A percentile compares a stretch with the other conserved stretches of the same genome.
Evolutionary conservation across 148 eudicot species (phyloP).

Genomic region (Chenopodium suecicum): DNA sequence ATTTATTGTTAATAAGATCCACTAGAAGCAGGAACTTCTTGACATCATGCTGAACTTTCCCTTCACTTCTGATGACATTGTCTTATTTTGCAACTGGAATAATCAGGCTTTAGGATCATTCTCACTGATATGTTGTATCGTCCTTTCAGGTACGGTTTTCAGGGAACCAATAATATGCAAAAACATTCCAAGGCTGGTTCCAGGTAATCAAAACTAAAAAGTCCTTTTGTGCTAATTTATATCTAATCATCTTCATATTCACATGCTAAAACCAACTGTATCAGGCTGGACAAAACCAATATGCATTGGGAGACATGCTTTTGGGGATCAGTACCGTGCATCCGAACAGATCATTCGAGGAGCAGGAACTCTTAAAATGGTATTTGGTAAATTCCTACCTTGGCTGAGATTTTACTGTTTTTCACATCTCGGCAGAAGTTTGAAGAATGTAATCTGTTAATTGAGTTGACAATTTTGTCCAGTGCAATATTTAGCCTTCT

Average conservation of each 20-base stretch:
- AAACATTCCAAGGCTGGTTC: conserved; percentile 79
- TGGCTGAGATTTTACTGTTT: not conserved
- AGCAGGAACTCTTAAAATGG: conserved; percentile 84
- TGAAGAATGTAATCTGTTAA: not conserved
- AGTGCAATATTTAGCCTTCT: not conserved
- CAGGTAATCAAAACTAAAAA: conserved; percentile 21
- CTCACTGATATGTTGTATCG: not conserved
- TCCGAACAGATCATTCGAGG: conserved; percentile 82
- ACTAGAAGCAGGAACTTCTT: not conserved
- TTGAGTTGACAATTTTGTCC: not conserved
- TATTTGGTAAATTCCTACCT: conserved; percentile 54
- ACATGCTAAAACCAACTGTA: not conserved
- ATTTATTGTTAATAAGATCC: not conserved
- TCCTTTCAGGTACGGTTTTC: conserved; percentile 69
- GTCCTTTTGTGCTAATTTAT: not conserved
- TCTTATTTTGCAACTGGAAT: not conserved
- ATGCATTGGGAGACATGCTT: conserved; percentile 97
- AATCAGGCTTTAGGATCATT: not conserved
- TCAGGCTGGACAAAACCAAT: conserved; percentile 85
- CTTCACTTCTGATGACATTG: not conserved
- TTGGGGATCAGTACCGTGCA: conserved; percentile 92
- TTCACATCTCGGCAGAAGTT: not conserved
- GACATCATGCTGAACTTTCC: not conserved
- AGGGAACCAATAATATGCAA: conserved; percentile 88
- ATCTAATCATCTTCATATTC: not conserved